These are phyloP conservation scores for Ophiostoma angusticollis DNA, from an alignment of 2,329 filamentous ascomycete species.

Conservation along the genomic window DNA sequence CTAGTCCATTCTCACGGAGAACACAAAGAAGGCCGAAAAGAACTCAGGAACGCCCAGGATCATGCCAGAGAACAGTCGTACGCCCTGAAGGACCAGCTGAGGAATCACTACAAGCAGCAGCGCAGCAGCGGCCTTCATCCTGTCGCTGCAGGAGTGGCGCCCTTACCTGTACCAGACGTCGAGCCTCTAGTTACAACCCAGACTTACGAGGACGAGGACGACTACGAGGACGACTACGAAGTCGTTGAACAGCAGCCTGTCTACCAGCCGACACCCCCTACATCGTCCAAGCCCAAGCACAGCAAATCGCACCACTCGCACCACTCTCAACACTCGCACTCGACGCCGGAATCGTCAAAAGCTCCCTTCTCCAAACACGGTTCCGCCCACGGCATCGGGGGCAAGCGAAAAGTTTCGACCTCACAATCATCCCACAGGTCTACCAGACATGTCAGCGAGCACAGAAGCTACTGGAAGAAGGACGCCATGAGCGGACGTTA, in stretches of 20 bases:
- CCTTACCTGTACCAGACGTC: neutral
- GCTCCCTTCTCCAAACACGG: too few relatives aligned
- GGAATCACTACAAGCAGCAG: slow-evolving; percentile 14
- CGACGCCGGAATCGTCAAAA: too few relatives aligned
- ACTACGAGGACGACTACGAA: neutral
- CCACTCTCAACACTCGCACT: too few relatives aligned
- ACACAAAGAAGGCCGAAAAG: slow-evolving; percentile 13
- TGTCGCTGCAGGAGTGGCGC: slow-evolving; percentile 1
- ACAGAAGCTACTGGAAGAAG: slow-evolving; percentile 5
- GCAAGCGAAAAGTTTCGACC: slow-evolving; percentile 5
- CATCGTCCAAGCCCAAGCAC: too few relatives aligned
- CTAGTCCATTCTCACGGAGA: too few relatives aligned
- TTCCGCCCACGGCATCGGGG: too few relatives aligned
- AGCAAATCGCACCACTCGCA: too few relatives aligned
- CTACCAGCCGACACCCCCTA: too few relatives aligned
- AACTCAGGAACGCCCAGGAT: slow-evolving; percentile 17
- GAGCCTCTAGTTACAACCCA: too few relatives aligned
- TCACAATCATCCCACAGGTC: neutral
- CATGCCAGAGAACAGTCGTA: slow-evolving; percentile 11
- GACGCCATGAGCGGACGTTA: slow-evolving; percentile 1
- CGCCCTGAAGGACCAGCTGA: slow-evolving; percentile 13
- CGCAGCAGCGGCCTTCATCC: slow-evolving; percentile 7
- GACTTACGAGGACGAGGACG: neutral
- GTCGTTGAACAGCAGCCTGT: neutral
- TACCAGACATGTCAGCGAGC: neutral